Evolutionary conservation across 1,284 basidiomycete species (phyloP).

Genomic region (Leccinum cinnamomeum): DNA sequence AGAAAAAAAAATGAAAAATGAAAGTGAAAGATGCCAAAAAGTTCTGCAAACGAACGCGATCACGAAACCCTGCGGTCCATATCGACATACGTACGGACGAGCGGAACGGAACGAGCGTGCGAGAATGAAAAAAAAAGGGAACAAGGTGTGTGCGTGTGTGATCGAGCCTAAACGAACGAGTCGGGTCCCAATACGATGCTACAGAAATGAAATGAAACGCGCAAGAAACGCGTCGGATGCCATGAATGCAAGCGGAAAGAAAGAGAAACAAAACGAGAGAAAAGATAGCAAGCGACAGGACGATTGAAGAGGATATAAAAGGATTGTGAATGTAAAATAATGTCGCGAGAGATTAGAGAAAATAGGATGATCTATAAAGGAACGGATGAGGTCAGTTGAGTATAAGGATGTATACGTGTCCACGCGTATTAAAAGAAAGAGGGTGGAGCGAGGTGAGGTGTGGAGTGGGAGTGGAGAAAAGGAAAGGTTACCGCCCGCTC

Average conservation of each 20-base stretch:
- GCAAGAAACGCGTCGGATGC: neutral
- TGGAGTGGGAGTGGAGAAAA: neutral
- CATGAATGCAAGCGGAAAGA: neutral
- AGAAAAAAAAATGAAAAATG: neutral
- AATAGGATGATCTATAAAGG: neutral
- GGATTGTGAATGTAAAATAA: neutral
- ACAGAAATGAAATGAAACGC: neutral
- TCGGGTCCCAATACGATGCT: neutral
- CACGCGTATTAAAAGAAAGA: neutral
- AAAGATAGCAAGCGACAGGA: neutral
- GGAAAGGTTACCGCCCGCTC: slow-evolving; percentile 20
- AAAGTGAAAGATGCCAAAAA: neutral
- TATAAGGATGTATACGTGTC: neutral
- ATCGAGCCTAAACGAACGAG: neutral
- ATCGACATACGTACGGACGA: neutral
- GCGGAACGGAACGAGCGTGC: neutral
- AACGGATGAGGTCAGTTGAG: neutral
- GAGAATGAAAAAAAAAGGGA: neutral
- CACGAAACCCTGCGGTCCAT: neutral
- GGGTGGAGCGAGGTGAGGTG: neutral
- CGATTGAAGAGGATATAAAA: neutral
- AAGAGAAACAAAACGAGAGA: neutral
- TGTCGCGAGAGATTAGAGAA: neutral
- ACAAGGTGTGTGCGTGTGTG: neutral
- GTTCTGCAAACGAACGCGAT: neutral